Evolutionary conservation across 2,329 filamentous ascomycete genomes (phyloP).

Genomic region (Stylonectria norvegica): DNA sequence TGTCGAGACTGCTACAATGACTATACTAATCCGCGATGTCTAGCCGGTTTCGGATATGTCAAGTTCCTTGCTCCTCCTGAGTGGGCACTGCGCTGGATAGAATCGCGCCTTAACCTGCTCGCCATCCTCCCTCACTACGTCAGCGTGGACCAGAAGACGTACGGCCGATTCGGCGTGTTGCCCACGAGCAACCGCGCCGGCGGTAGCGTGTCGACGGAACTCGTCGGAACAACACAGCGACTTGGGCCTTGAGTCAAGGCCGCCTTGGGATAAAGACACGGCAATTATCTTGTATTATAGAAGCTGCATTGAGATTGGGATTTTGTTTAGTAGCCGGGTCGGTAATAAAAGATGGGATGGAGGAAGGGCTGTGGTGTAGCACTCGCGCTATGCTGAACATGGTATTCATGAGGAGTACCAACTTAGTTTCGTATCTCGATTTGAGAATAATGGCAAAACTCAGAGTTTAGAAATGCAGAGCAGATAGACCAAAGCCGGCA

Average conservation of each 20-base stretch:
- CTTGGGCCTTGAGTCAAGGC: constrained; percentile 57
- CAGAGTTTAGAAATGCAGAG: too few species aligned
- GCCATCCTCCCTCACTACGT: constrained; percentile 86
- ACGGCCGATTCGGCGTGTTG: constrained; percentile 85
- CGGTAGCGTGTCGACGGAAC: constrained; percentile 52
- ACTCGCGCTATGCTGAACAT: too few species aligned
- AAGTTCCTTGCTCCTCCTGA: constrained; percentile 88
- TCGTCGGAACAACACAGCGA: constrained; percentile 61
- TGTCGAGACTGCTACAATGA: background rate
- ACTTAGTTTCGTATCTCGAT: too few species aligned
- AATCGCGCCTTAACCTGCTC: constrained; percentile 81
- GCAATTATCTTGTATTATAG: constrained; percentile 17
- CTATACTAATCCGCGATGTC: constrained; percentile 7
- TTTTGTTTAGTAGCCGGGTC: constrained; percentile 13
- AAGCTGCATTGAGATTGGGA: constrained; percentile 11
- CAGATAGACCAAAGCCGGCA: too few species aligned
- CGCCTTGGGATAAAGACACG: constrained; percentile 6
- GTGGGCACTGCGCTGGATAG: constrained; percentile 80
- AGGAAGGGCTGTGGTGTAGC: constrained; percentile 4
- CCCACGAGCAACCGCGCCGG: constrained; percentile 51
- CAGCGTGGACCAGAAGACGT: constrained; percentile 93
- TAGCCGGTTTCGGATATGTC: constrained; percentile 82
- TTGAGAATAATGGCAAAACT: too few species aligned
- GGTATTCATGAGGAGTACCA: too few species aligned
- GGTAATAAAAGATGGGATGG: constrained; percentile 14